Base-by-base conservation (phyloP, 768 basidiomycete genomes). In the Calocybe indica region DNA sequence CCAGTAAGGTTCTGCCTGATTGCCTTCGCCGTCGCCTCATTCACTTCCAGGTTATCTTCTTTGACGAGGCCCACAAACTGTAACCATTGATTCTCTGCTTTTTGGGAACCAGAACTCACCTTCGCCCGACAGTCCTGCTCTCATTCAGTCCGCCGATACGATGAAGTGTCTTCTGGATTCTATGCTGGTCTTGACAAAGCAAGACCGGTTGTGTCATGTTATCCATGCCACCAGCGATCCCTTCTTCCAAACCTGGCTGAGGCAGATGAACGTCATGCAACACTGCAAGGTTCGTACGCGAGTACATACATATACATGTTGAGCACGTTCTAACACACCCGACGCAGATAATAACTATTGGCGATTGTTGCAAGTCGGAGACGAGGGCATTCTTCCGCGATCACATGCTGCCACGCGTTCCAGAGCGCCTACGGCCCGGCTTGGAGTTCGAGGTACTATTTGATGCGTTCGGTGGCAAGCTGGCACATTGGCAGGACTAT, bases 11-110 rank as follows among this genome's bases (percentile, higher is more conserved):
- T 15, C 38, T 12, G 14, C 12, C 9, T 22, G 29, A 40, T 39
- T 14, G 7, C 37, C 36, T 14, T 14, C 8, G 14, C 5, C 14
- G 4, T 7, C 11, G 37, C 28, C 39, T 40, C n/a, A 33, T 29
- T 14, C 45, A 30, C 7, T 9, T 40, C 1, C 50, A 77, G 75
- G 69, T 76, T 9, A 75, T 92, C 48, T 86, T 92, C 60, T 79
- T 92, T 51, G 90, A 92, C 52, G 90, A 92, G 61, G 87, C 88
- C 1, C 90, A 92, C 59, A 88, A 85, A 62, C 65, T 91, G 83
- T 88, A 61, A 33, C 81, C 53, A 30, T 32, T 35, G 5, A 10
- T 6, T 13, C 30, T 37, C 33, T 43, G 7, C 14, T 22, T 32
- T 29, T 43, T 9, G 28, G 29, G 22, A 34, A 31, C 13, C 40